Evolutionary conservation across 139 green algal genomes (phyloP).

Genomic region (Pycnococcus provasolii): DNA sequence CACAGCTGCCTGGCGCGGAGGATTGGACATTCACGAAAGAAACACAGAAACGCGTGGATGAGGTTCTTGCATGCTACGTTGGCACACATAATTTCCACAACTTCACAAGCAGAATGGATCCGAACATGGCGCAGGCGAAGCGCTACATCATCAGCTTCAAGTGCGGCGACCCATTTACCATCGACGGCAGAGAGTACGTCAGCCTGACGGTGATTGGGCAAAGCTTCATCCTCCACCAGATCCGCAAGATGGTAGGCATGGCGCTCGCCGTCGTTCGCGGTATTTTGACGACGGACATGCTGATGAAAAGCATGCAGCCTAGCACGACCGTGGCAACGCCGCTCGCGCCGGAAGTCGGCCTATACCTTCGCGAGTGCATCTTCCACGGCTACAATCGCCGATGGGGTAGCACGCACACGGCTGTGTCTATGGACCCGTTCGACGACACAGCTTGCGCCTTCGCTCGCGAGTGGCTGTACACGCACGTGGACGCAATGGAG

Average conservation of each 20-base stretch:
- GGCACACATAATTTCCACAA: slow-evolving; percentile 92
- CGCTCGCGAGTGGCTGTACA: too few relatives aligned
- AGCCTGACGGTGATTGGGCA: slow-evolving; percentile 57
- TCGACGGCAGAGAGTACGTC: slow-evolving; percentile 35
- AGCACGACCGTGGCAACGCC: slow-evolving; percentile 40
- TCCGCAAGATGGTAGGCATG: slow-evolving; percentile 79
- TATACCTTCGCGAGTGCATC: slow-evolving; percentile 66
- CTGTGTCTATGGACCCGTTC: slow-evolving; percentile 24
- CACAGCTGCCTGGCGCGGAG: background rate
- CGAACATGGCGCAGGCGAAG: slow-evolving; percentile 31
- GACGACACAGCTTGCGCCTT: background rate
- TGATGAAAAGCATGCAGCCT: slow-evolving; percentile 36
- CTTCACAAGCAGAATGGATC: slow-evolving; percentile 46
- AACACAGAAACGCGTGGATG: slow-evolving; percentile 36
- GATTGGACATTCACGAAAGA: slow-evolving; percentile 12
- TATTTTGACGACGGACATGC: slow-evolving; percentile 20
- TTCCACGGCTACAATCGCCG: slow-evolving; percentile 56
- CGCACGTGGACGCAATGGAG: too few relatives aligned
- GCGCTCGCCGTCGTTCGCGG: slow-evolving; percentile 53
- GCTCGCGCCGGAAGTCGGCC: slow-evolving; percentile 72
- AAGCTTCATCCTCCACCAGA: slow-evolving; percentile 89
- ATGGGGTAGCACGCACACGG: slow-evolving; percentile 9
- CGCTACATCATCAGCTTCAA: slow-evolving; percentile 63
- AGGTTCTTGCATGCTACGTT: slow-evolving; percentile 58
- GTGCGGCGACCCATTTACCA: slow-evolving; percentile 17